A percentile compares a stretch with the other conserved stretches of the same genome.
These are phyloP conservation scores for Mucor lusitanicus DNA, from an alignment of 371 early-diverging fungal species.

Conservation along the genomic window DNA sequence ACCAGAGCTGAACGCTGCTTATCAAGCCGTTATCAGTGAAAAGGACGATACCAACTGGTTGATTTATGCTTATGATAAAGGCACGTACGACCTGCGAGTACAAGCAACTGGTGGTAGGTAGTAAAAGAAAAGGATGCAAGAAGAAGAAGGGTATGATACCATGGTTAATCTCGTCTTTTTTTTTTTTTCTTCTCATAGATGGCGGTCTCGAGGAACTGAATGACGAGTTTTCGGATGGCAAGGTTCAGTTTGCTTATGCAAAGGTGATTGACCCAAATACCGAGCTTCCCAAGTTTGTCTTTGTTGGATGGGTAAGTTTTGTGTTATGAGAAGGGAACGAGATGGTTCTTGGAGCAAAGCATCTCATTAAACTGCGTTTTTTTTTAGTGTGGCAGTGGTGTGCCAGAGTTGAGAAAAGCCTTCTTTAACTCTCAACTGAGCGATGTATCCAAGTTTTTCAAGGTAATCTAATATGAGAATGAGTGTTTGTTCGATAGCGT, in stretches of 20 bases:
- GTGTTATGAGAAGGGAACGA: too few species aligned
- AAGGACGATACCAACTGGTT: constrained; percentile 72
- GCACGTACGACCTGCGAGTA: constrained; percentile 80
- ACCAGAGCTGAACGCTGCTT: constrained; percentile 61
- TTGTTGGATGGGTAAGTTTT: constrained; percentile 84
- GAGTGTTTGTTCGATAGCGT: too few species aligned
- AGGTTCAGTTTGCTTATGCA: constrained; percentile 89
- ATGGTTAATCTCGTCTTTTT: too few species aligned
- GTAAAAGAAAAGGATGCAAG: too few species aligned
- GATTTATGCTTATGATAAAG: constrained; percentile 83
- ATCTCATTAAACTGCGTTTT: too few species aligned
- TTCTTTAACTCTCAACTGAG: constrained; percentile 81
- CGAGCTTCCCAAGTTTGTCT: constrained; percentile 83
- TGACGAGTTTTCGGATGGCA: constrained; percentile 90
- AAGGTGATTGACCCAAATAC: constrained; percentile 88
- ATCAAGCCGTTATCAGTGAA: constrained; percentile 69
- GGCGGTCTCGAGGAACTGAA: constrained; percentile 84
- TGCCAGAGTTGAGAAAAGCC: constrained; percentile 89
- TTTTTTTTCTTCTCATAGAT: too few species aligned
- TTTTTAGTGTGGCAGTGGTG: constrained; percentile 88
- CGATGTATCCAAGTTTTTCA: constrained; percentile 78
- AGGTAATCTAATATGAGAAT: too few species aligned
- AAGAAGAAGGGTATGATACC: too few species aligned
- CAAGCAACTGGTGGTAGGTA: constrained; percentile 65
- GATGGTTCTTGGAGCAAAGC: too few species aligned